Evolutionary conservation across 495 filamentous ascomycete genomes (phyloP), one percentile per base, ranked within the genome.

Genomic region (Paragyromitra xinjiangensis): DNA sequence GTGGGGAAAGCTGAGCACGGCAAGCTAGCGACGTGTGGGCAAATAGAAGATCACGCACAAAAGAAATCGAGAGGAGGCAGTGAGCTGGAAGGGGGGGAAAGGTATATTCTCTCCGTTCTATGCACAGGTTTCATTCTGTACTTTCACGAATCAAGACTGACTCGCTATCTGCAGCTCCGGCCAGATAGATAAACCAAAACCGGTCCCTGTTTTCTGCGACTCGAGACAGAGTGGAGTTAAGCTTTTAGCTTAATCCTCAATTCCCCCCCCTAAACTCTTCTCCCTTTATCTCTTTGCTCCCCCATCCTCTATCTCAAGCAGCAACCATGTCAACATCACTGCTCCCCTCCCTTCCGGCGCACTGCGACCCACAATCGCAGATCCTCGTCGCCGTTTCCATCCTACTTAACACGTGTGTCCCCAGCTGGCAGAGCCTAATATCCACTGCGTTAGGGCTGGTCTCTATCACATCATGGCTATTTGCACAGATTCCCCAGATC

Each of bases 401-500:
- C 4, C 83, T 86, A 62, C 87, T 92, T 75, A 88, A 90, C 79
- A 89, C 88, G 66, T 93, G 91, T 84, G 82, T 92, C 14, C 91
- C 91, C 16, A 91, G 88, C 29, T 86, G 88, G 68, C 87, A 92
- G 50, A 90, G 90, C 65, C 85, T 92, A 73, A 81, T 91, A 75
- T 93, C 91, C 55, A 90, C 87, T 6, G 69, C 87, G n/a, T 84
- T 92, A 50, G 91, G 91, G 50, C 87, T 86, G 0, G 82, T 89
- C 72, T 91, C 89, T 79, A 92, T 93, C 48, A 78, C 89, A 50
- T 89, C 91, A 63, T 93, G 91, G 91, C 85, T 93, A n/a, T 93
- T 92, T 80, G 91, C 91, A 37, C 91, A 93, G 82, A 83, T 93
- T 22, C 91, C 91, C 2, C 91, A 93, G 78, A 91, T 93, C 55